Evolutionary conservation across 768 basidiomycete genomes (phyloP).

Genomic region (Phallus indusiatus): DNA sequence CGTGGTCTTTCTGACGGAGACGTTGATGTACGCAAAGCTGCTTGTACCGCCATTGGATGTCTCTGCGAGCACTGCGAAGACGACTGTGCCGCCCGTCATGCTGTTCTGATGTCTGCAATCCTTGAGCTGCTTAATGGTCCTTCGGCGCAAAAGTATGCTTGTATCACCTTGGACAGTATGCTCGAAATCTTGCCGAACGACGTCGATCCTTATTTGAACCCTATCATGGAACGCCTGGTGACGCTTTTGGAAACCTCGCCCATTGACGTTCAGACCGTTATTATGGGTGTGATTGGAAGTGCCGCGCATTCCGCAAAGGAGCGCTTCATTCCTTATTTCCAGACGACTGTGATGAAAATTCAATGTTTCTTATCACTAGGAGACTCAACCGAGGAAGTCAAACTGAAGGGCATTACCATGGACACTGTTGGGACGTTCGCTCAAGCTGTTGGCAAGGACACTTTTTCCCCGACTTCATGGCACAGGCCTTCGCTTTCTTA

Average conservation of each 20-base stretch:
- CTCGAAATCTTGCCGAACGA: conserved; percentile 89
- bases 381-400: conserved; percentile 84
- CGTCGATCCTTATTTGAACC: conserved; percentile 82
- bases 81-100: conserved; percentile 77
- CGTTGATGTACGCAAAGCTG: conserved; percentile 82
- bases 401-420: conserved; percentile 94
- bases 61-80: conserved; percentile 97
- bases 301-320: conserved; percentile 93
- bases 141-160: conserved; percentile 84
- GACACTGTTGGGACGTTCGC: conserved; percentile 99
- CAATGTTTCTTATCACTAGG: conserved; percentile 80
- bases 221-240: conserved; percentile 91
- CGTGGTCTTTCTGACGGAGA: conserved; percentile 79
- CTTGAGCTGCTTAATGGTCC: conserved; percentile 86
- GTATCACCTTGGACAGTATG: conserved; percentile 91
- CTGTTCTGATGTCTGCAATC: conserved; percentile 78
- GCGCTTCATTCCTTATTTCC: conserved; percentile 90
- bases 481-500: conserved; percentile 84
- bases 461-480: conserved; percentile 97
- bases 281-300: conserved; percentile 97
- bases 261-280: conserved; percentile 79
- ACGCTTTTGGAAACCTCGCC: conserved; percentile 81
- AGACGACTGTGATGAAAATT: conserved; percentile 80
- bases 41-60: conserved; percentile 93
- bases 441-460: conserved; percentile 89